Conservation (phyloP, 2,329 filamentous ascomycete species). For the Dactylellina cionopaga region DNA sequence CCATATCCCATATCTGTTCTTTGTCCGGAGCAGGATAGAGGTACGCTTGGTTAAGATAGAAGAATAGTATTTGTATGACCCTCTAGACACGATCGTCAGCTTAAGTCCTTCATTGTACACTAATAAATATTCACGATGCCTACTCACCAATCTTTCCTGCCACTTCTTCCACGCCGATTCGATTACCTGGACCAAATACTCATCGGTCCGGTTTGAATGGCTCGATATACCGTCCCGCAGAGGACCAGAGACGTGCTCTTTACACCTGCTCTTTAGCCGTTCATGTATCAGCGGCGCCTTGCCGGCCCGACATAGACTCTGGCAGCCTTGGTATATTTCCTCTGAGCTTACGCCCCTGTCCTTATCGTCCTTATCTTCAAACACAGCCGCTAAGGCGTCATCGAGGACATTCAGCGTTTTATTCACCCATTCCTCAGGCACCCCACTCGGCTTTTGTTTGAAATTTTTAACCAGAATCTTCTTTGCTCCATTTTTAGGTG, state of each 20-base stretch:
- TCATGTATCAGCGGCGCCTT: conserved; percentile 75
- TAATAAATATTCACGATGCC: neutral
- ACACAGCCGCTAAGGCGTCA: conserved; percentile 76
- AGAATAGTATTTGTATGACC: conserved; percentile 86
- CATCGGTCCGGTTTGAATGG: conserved; percentile 66
- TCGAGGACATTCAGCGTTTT: conserved; percentile 79
- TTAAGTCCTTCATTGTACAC: neutral
- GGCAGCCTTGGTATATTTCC: conserved; percentile 86
- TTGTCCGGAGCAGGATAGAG: conserved; percentile 74
- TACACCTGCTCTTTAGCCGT: conserved; percentile 73
- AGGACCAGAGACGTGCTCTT: conserved; percentile 68
- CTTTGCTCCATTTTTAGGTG: conserved; percentile 65
- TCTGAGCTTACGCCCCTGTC: conserved; percentile 80
- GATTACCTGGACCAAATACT: conserved; percentile 72
- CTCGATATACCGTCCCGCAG: conserved; percentile 69
- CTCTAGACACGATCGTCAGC: conserved; percentile 64
- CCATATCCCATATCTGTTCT: conserved; percentile 81
- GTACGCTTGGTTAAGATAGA: conserved; percentile 91
- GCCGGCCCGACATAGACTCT: conserved; percentile 86
- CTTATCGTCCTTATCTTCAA: conserved; percentile 69
- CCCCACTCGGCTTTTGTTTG: conserved; percentile 70
- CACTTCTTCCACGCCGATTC: conserved; percentile 77
- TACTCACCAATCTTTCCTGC: conserved; percentile 77
- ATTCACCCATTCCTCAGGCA: conserved; percentile 80
- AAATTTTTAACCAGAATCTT: conserved; percentile 95